Percentiles rank a stretch among this genome's conserved stretches.
phyloP scores from a whole-genome alignment of 2,329 filamentous ascomycete species.

The Drechslerella stenobrocha region DNA sequence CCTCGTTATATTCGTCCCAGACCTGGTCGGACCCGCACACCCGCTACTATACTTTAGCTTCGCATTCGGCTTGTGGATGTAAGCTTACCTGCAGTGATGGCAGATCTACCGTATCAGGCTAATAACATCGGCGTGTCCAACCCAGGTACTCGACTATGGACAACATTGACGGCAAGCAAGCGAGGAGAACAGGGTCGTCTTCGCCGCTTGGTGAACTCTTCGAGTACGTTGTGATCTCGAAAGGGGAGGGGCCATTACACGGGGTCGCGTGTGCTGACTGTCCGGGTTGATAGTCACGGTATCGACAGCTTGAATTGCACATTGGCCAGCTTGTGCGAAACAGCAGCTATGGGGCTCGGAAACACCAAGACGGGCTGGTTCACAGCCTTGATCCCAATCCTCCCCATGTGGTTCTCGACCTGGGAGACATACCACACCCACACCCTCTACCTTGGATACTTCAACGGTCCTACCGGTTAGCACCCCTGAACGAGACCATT shows the following conservation, averaged over 20 bases:
- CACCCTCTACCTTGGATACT: conserved; percentile 89
- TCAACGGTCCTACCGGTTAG: conserved; percentile 83
- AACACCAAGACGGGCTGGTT: conserved; percentile 82
- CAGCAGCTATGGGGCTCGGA: conserved; percentile 88
- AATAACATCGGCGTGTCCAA: background rate
- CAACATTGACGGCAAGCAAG: conserved; percentile 98
- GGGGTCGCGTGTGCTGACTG: background rate
- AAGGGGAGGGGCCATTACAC: background rate
- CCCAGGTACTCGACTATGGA: conserved; percentile 87
- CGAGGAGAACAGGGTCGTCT: conserved; percentile 88
- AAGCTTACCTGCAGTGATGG: conserved; percentile 48
- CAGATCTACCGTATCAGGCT: background rate
- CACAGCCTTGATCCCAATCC: conserved; percentile 83
- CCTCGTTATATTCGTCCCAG: conserved; percentile 79
- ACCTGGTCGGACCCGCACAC: conserved; percentile 83
- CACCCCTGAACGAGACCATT: conserved; percentile 10
- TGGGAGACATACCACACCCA: conserved; percentile 99
- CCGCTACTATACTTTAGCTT: conserved; percentile 96
- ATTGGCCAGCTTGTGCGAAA: conserved; percentile 84
- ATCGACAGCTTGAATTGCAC: conserved; percentile 99
- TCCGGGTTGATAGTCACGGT: conserved; percentile 66
- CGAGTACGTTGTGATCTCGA: conserved; percentile 63
- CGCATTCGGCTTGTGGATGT: conserved; percentile 94
- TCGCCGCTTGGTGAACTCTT: conserved; percentile 95
- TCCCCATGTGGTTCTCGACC: conserved; percentile 99